Conservation (phyloP, 1,284 basidiomycete species). For the Cutaneotrichosporon sp. region DNA sequence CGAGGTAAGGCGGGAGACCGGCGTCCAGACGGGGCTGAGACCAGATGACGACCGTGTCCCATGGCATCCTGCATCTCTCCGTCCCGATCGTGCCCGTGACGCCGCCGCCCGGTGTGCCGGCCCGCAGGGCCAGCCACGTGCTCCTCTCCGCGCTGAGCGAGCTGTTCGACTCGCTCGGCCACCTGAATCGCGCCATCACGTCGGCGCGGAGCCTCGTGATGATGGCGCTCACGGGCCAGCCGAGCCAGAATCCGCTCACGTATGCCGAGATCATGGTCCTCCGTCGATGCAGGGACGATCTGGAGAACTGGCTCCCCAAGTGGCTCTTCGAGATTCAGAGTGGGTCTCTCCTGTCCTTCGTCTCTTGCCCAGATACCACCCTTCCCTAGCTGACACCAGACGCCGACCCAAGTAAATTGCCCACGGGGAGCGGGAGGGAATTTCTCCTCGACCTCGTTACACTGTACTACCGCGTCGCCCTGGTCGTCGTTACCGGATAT, state of each 20-base stretch:
- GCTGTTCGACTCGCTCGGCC: conserved; percentile 20
- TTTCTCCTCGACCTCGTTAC: conserved; percentile 18
- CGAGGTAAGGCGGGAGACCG: conserved; percentile 4
- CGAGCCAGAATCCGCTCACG: background rate
- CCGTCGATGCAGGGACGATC: conserved; percentile 10
- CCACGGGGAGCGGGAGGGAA: conserved; percentile 8
- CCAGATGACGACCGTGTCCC: conserved; percentile 19
- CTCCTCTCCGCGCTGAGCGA: conserved; percentile 19
- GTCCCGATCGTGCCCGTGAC: conserved; percentile 15
- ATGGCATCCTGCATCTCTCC: conserved; percentile 18
- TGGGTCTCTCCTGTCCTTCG: background rate
- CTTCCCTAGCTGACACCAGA: conserved; percentile 12
- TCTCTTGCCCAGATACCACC: too few relatives aligned
- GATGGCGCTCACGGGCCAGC: conserved; percentile 4
- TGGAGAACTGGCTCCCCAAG: conserved; percentile 17
- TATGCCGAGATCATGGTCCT: conserved; percentile 18
- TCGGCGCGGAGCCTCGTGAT: conserved; percentile 15
- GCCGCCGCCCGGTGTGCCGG: conserved; percentile 17
- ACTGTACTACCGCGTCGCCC: conserved; percentile 18
- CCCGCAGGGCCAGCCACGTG: conserved; percentile 9
- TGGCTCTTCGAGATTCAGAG: conserved; percentile 17
- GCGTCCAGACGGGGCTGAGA: too few relatives aligned
- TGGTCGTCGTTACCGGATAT: conserved; percentile 16
- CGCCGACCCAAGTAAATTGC: conserved; percentile 9
- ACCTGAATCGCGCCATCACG: conserved; percentile 14